A percentile compares a stretch with the other conserved stretches of the same genome.
These are phyloP conservation scores for Globisporangium ultimum DNA, from an alignment of 352 stramenopile species.

Conservation along the genomic window DNA sequence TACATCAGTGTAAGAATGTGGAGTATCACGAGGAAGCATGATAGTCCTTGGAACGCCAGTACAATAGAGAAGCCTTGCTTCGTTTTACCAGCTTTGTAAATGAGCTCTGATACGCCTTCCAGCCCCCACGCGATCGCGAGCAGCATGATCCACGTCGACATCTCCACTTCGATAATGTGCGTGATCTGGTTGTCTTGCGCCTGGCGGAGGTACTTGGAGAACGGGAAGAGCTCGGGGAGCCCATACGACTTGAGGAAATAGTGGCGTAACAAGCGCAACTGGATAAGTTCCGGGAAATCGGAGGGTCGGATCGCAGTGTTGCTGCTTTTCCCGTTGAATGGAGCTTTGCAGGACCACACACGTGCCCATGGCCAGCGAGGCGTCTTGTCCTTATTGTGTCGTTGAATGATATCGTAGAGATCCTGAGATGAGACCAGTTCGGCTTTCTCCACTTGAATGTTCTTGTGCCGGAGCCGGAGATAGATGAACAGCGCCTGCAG, in stretches of 20 bases:
- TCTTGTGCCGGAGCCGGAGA: constrained; percentile 31
- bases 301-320: background rate
- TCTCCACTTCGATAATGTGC: constrained; percentile 78
- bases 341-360: background rate
- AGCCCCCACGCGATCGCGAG: constrained; percentile 42
- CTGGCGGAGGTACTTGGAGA: constrained; percentile 72
- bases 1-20: constrained; percentile 37
- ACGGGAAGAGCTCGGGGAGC: constrained; percentile 54
- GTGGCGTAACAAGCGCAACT: constrained; percentile 37
- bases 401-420: constrained; percentile 21
- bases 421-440: constrained; percentile 44
- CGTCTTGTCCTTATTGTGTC: background rate
- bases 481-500: constrained; percentile 51
- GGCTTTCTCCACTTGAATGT: constrained; percentile 28
- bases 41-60: constrained; percentile 28
- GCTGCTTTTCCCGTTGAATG: no score
- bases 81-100: constrained; percentile 12
- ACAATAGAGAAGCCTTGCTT: constrained; percentile 28
- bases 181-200: constrained; percentile 77
- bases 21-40: constrained; percentile 31
- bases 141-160: constrained; percentile 62
- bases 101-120: constrained; percentile 16
- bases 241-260: constrained; percentile 41
- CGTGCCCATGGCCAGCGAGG: background rate
- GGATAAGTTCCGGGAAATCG: constrained; percentile 19